A percentile compares a stretch with the other conserved stretches of the same genome.
Evolutionary conservation across 2,329 filamentous ascomycete species (phyloP).

Genomic region (Aureobasidium lini): DNA sequence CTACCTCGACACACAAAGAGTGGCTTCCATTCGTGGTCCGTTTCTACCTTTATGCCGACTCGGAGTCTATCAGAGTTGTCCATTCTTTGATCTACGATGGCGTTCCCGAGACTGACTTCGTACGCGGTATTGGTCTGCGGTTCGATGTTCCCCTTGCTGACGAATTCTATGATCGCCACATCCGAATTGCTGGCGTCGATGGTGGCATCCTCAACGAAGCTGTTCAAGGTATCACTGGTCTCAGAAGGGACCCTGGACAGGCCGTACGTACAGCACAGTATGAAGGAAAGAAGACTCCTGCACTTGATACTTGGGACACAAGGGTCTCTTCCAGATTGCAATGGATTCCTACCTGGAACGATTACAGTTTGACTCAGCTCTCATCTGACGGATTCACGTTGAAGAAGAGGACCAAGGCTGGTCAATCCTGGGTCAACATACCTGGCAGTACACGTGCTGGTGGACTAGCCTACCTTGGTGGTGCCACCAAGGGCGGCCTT

Average conservation of each 20-base stretch:
- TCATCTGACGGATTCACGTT: background rate
- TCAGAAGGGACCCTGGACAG: background rate
- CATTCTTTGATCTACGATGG: background rate
- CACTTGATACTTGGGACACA: background rate
- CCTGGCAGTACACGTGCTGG: background rate
- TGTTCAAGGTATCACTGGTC: background rate
- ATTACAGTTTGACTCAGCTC: background rate
- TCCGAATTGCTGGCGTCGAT: background rate
- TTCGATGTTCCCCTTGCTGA: background rate
- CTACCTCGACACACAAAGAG: background rate
- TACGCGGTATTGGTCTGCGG: background rate
- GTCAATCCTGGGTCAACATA: background rate
- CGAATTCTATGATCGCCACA: background rate
- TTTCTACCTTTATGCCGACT: background rate
- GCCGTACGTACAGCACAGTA: background rate
- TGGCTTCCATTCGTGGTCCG: background rate
- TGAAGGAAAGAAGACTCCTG: background rate
- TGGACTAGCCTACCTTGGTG: background rate
- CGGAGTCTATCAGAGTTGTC: background rate
- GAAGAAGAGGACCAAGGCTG: background rate
- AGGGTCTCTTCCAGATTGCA: background rate
- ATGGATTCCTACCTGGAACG: background rate
- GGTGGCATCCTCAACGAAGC: background rate
- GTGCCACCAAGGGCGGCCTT: background rate
- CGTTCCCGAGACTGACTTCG: background rate